Percentiles rank a stretch among this genome's conserved stretches.
phyloP scores from a whole-genome alignment of 768 basidiomycete genomes.

The Dendrothele bispora region DNA sequence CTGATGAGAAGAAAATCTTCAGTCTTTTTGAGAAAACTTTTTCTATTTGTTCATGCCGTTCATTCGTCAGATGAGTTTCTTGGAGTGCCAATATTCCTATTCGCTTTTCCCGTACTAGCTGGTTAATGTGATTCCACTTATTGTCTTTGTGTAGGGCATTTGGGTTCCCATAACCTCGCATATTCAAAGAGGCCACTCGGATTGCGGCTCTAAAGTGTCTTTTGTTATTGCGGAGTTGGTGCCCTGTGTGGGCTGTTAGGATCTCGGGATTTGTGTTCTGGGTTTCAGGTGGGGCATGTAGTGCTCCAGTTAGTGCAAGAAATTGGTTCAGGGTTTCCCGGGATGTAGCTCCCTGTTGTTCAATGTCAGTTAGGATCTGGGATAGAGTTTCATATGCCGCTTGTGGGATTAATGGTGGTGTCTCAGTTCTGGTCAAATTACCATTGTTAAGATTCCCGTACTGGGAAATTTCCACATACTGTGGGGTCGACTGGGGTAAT shows the following conservation, averaged over 20 bases:
- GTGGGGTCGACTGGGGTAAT: too few species aligned
- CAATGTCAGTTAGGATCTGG: background rate
- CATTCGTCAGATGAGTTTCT: slow-evolving; percentile 31
- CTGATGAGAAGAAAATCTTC: slow-evolving; percentile 16
- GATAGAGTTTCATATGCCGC: too few species aligned
- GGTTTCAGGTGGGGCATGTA: too few species aligned
- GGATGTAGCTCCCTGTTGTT: background rate
- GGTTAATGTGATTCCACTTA: slow-evolving; percentile 13
- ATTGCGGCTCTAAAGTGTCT: background rate
- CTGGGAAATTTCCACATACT: too few species aligned
- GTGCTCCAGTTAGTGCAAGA: background rate
- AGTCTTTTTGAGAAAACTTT: slow-evolving; percentile 9
- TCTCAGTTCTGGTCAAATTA: too few species aligned
- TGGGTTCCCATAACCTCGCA: slow-evolving; percentile 2
- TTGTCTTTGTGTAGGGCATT: slow-evolving; percentile 1
- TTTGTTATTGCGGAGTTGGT: background rate
- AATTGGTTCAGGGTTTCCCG: background rate
- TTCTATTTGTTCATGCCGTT: slow-evolving; percentile 8
- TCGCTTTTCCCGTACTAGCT: slow-evolving; percentile 20
- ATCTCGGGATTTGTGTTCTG: background rate
- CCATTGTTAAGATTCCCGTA: too few species aligned
- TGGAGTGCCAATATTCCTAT: slow-evolving; percentile 27
- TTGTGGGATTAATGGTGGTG: too few species aligned
- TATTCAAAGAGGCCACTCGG: slow-evolving; percentile 8
- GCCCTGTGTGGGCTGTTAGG: background rate